Conservation (phyloP, 805 yeast genomes). For the Saccharomyces eubayanus region DNA sequence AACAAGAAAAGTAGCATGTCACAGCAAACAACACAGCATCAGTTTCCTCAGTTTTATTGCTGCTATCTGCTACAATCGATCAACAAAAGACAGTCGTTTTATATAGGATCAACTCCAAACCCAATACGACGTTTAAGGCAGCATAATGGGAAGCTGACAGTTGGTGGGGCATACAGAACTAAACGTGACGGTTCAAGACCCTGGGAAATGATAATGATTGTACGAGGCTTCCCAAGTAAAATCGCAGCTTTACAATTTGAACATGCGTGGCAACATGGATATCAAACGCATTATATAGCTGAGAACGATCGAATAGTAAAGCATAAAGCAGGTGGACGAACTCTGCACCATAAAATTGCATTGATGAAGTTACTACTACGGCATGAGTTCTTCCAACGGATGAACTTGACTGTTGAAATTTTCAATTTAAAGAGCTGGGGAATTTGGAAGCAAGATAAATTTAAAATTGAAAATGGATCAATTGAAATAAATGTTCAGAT, state of each 20-base stretch:
- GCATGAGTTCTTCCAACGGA: constrained; percentile 36
- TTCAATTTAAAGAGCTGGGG: constrained; percentile 30
- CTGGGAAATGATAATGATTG: constrained; percentile 59
- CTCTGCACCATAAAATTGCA: constrained; percentile 41
- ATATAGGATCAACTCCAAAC: constrained; percentile 78
- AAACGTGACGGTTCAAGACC: constrained; percentile 52
- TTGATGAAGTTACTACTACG: constrained; percentile 38
- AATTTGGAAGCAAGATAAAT: constrained; percentile 23
- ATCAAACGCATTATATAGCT: constrained; percentile 52
- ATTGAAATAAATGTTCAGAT: neutral
- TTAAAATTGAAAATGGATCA: constrained; percentile 3
- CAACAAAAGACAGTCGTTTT: constrained; percentile 50
- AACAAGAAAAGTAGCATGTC: neutral
- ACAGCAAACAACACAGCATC: neutral
- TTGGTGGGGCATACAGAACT: constrained; percentile 67
- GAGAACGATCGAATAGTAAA: constrained; percentile 33
- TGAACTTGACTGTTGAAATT: constrained; percentile 41
- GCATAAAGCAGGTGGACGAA: constrained; percentile 32
- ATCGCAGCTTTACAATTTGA: constrained; percentile 71
- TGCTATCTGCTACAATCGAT: constrained; percentile 62
- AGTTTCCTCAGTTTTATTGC: constrained; percentile 42
- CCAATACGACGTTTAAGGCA: constrained; percentile 63
- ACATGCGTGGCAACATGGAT: constrained; percentile 75
- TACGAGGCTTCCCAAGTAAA: constrained; percentile 65
- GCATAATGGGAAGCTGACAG: constrained; percentile 60